Evolutionary conservation across 1,284 basidiomycete species (phyloP).

Genomic region (Puccinia coronata): DNA sequence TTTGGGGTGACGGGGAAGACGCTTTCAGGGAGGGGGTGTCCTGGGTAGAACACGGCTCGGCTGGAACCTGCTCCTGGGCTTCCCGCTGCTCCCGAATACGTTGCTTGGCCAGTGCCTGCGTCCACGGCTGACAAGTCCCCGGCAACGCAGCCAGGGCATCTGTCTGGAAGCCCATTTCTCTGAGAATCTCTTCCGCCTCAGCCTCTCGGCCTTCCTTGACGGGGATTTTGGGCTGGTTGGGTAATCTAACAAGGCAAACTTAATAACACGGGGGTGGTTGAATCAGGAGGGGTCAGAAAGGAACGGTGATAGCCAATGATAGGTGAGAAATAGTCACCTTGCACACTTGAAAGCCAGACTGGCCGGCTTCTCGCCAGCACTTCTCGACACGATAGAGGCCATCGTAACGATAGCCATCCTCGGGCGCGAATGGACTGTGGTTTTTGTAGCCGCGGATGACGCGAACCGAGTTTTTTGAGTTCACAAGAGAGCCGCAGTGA

Average conservation of each 20-base stretch:
- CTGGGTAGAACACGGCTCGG: too few species aligned
- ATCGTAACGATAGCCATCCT: constrained; percentile 72
- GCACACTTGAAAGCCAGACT: constrained; percentile 71
- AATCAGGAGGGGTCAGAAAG: neutral
- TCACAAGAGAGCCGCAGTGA: constrained; percentile 69
- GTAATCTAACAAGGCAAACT: constrained; percentile 47
- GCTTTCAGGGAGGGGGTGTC: too few species aligned
- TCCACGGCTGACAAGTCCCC: constrained; percentile 3
- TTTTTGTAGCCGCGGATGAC: constrained; percentile 80
- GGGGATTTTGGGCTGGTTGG: constrained; percentile 40
- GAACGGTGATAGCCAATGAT: neutral
- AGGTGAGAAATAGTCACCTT: constrained; percentile 60
- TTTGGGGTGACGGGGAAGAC: too few species aligned
- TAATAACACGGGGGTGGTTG: neutral
- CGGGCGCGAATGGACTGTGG: constrained; percentile 60
- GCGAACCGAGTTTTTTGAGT: constrained; percentile 72
- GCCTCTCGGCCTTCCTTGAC: constrained; percentile 32
- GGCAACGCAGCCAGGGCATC: constrained; percentile 6
- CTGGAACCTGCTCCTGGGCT: too few species aligned
- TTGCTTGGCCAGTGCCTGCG: constrained; percentile 15
- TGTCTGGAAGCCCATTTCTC: constrained; percentile 26
- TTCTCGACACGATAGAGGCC: constrained; percentile 73
- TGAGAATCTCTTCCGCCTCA: constrained; percentile 26
- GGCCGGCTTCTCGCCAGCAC: constrained; percentile 64
- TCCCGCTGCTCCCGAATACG: neutral